phyloP scores from a whole-genome alignment of 2,329 filamentous ascomycete genomes.

The Cercospora zeina region DNA sequence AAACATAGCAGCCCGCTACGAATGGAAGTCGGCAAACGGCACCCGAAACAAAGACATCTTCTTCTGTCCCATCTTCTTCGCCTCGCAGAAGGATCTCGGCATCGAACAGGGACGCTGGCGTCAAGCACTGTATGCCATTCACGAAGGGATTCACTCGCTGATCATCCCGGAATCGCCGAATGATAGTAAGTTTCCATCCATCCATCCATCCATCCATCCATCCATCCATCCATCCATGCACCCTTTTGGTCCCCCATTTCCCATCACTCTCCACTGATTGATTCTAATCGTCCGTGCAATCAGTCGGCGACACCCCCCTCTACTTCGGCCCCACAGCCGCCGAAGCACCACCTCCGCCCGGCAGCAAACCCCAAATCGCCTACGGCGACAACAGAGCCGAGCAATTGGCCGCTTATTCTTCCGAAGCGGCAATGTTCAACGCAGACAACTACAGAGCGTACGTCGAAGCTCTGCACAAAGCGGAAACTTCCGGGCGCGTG shows the following conservation, averaged over 20 bases:
- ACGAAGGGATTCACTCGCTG: background rate
- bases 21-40: background rate
- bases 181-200: conserved; percentile 6
- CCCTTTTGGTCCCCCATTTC: too few species aligned
- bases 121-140: background rate
- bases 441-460: conserved; percentile 5
- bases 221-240: too few species aligned
- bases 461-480: background rate
- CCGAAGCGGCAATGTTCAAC: conserved; percentile 4
- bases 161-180: background rate
- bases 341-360: background rate
- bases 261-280: background rate
- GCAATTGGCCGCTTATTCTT: conserved; percentile 1
- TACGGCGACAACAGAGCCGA: background rate
- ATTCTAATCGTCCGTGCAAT: background rate
- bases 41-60: background rate
- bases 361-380: background rate
- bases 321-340: background rate
- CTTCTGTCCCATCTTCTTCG: background rate
- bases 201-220: too few species aligned
- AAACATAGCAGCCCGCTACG: background rate
- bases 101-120: background rate
- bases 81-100: background rate
- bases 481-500: background rate
- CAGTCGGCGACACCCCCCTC: background rate